Conservation (phyloP, 495 filamentous ascomycete species). For the Xylaria nigripes region DNA sequence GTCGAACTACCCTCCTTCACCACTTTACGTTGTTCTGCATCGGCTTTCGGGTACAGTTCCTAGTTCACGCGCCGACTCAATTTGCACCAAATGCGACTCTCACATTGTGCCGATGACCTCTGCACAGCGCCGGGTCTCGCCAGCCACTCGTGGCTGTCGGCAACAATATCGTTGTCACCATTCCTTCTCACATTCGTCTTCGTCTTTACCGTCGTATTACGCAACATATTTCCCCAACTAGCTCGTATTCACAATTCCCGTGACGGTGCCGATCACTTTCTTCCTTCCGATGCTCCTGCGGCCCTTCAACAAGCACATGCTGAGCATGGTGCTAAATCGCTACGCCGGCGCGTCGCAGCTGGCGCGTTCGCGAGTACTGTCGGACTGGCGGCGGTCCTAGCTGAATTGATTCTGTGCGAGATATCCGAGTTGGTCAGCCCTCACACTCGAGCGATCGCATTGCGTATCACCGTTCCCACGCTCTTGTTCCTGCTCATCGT, state of each 20-base stretch:
- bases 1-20: neutral
- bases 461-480: conserved; percentile 56
- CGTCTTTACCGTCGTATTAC: conserved; percentile 42
- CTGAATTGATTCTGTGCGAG: conserved; percentile 68
- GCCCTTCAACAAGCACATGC: conserved; percentile 43
- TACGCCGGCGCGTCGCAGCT: conserved; percentile 47
- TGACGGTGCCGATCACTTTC: conserved; percentile 45
- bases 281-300: conserved; percentile 43
- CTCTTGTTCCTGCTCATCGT: conserved; percentile 59
- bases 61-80: neutral
- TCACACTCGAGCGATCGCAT: conserved; percentile 49
- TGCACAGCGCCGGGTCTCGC: conserved; percentile 25
- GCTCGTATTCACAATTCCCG: conserved; percentile 40
- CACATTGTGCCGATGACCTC: conserved; percentile 27
- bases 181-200: conserved; percentile 25
- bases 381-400: conserved; percentile 63
- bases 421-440: conserved; percentile 62
- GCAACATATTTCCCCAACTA: conserved; percentile 57
- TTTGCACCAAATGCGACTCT: conserved; percentile 16
- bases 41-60: neutral
- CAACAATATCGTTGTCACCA: conserved; percentile 32
- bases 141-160: conserved; percentile 21
- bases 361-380: conserved; percentile 63
- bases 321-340: conserved; percentile 37
- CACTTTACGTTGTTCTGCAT: neutral